Evolutionary conservation across 257 asterid genomes (phyloP).

Genomic region (Coffea eugenioides): DNA sequence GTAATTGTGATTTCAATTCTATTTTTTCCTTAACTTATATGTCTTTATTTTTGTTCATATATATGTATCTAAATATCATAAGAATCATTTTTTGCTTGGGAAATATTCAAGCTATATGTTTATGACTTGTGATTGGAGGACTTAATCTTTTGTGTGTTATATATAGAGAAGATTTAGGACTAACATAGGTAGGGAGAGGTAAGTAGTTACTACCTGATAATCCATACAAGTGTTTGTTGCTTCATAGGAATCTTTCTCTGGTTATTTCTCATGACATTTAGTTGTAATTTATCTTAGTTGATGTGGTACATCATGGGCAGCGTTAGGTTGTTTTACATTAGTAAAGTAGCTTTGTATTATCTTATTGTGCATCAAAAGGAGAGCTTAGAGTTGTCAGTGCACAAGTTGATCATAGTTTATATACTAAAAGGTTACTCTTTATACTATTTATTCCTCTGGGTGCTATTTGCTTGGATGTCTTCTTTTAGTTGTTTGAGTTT

Average conservation of each 20-base stretch:
- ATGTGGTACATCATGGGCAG: neutral
- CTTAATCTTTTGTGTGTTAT: neutral
- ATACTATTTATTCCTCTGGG: neutral
- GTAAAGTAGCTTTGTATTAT: neutral
- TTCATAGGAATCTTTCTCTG: neutral
- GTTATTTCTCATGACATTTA: neutral
- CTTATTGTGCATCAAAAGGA: too few relatives aligned
- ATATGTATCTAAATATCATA: neutral
- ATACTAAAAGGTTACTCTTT: neutral
- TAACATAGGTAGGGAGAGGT: neutral
- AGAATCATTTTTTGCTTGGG: neutral
- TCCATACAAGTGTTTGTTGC: neutral
- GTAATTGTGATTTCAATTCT: neutral
- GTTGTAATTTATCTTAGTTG: neutral
- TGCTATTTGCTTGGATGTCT: neutral
- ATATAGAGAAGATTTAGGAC: neutral
- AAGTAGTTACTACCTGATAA: neutral
- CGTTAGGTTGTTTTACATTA: neutral
- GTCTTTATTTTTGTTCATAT: neutral
- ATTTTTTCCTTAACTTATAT: too few relatives aligned
- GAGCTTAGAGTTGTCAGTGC: neutral
- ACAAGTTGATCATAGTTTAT: neutral
- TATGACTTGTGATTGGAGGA: neutral
- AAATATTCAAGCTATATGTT: neutral
- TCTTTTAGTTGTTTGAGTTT: neutral